A percentile compares a stretch with the other conserved stretches of the same genome.
These are phyloP conservation scores for Posidonia australis DNA, from an alignment of 106 monocot genomes.

Conservation along the genomic window DNA sequence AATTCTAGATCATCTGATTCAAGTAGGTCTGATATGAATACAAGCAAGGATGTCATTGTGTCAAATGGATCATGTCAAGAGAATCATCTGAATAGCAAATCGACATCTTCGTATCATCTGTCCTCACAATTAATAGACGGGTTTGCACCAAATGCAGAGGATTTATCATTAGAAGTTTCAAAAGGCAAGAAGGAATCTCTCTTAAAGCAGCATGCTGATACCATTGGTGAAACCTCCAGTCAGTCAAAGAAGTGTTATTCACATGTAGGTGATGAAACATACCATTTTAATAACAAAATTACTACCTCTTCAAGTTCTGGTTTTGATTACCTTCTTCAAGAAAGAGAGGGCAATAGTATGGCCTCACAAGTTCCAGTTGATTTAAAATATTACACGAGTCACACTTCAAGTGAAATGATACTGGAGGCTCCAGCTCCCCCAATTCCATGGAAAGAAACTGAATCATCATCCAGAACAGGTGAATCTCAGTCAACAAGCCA, in stretches of 20 bases:
- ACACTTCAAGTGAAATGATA: not conserved
- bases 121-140: too few species aligned
- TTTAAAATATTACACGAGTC: not conserved
- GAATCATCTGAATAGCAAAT: not conserved
- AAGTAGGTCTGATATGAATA: not conserved
- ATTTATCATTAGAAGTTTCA: too few species aligned
- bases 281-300: not conserved
- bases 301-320: not conserved
- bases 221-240: not conserved
- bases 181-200: too few species aligned
- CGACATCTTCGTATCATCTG: too few species aligned
- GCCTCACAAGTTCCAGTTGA: not conserved
- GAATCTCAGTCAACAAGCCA: not conserved
- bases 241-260: not conserved
- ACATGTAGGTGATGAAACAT: not conserved
- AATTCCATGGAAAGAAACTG: not conserved
- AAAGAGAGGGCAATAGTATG: not conserved
- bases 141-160: too few species aligned
- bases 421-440: not conserved
- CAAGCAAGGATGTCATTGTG: not conserved
- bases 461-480: not conserved
- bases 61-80: not conserved
- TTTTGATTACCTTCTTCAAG: too few species aligned
- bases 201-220: not conserved
- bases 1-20: not conserved